Base-by-base conservation (phyloP, 805 yeast species). In the Starmerella floris region DNA sequence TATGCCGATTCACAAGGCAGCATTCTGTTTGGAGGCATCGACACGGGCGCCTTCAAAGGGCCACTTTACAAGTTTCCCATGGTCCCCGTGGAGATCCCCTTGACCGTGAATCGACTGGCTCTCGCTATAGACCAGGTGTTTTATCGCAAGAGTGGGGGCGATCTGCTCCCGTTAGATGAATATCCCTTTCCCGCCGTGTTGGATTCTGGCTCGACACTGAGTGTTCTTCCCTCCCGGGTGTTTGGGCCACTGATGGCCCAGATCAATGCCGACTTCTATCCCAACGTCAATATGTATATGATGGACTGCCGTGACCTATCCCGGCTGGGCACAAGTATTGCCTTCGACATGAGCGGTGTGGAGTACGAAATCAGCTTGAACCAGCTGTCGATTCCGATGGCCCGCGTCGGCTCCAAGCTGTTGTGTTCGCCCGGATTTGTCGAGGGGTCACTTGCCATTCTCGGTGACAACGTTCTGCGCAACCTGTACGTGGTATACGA, bases 401-500 rank as follows among this genome's bases (percentile, higher is more conserved):
- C 10, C 5, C 21, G 16, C 26, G 30, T 4, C 17, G 36, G 39
- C 11, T 9, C 13, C 19, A 30, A 20, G 30, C 11, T 17, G 20
- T 13, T 25, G 11, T 42, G 45, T 25, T 2, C 15, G 5, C 36
- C 42, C 8, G 41, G 40, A 16, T 43, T 26, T 13, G 19, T 23
- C 4, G 20, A 23, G 9, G 27, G n/a, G 13, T 5, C 9, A 11
- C 5, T 23, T 15, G 11, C 33, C 4, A 64, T 76, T 40, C 62
- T 81, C 28, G 88, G 88, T 13, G 84, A 78, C 54, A 67, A 70
- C 39, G 70, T 79, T 54, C 61, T 81, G 44, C 66, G 81, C 43
- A 67, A 70, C 35, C 78, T 77, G 5, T 81, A 80, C 55, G 68
- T 73, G 23, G 83, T 77, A 19, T 77, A 70, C 57, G 82, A 81